Evolutionary conservation across 192 early-diverging fungal species (phyloP).

Genomic region (Linnemannia elongata): DNA sequence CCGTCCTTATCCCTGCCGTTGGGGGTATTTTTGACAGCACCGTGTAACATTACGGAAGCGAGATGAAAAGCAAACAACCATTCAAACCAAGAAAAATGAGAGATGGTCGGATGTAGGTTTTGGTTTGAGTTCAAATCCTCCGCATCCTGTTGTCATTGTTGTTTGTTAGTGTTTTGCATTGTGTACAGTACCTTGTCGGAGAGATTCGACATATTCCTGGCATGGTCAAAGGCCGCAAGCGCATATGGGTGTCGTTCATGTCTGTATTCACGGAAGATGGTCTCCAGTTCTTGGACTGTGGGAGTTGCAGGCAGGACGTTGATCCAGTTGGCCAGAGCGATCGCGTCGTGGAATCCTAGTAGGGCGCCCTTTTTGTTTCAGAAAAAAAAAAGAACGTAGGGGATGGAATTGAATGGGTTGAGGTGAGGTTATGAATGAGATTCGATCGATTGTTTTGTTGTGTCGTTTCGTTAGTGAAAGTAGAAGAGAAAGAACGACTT

Average conservation of each 20-base stretch:
- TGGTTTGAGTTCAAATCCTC: too few relatives aligned
- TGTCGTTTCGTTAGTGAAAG: neutral
- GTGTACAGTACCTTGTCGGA: neutral
- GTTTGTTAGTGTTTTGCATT: neutral
- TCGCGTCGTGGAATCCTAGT: neutral
- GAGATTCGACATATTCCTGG: neutral
- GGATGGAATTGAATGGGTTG: neutral
- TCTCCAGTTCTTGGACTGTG: neutral
- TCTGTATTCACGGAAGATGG: neutral
- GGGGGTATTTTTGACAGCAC: neutral
- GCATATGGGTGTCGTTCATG: slow-evolving; percentile 5
- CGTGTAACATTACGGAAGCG: neutral
- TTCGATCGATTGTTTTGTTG: neutral
- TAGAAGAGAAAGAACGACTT: neutral
- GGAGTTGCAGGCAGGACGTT: slow-evolving; percentile 1
- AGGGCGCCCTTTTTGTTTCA: neutral
- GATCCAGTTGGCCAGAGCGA: slow-evolving; percentile 15
- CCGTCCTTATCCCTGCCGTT: neutral
- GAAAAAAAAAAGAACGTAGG: neutral
- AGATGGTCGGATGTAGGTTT: neutral
- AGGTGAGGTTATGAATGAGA: neutral
- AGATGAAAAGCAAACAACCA: neutral
- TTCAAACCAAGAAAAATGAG: too few relatives aligned
- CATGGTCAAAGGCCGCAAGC: neutral
- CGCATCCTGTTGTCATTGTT: too few relatives aligned